Conservation (phyloP, 2,329 filamentous ascomycete species). For the Neonectria hederae region DNA sequence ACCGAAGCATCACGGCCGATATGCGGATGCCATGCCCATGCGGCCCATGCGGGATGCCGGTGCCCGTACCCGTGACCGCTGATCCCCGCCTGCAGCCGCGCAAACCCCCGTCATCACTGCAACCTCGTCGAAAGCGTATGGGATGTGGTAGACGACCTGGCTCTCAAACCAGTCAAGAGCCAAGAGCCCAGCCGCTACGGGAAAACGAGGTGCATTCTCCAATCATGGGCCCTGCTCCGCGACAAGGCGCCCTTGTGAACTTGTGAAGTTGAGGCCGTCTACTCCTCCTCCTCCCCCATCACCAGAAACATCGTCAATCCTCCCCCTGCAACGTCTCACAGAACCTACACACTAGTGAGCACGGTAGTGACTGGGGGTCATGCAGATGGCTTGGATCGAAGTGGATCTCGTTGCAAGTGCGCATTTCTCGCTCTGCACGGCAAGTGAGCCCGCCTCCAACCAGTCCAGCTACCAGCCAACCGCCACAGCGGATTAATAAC, state of each 20-base stretch:
- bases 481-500: constrained; percentile 24
- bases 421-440: constrained; percentile 9
- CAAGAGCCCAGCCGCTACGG: background rate
- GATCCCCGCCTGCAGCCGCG: background rate
- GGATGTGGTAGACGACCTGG: background rate
- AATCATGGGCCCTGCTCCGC: background rate
- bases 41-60: background rate
- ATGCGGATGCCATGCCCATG: background rate
- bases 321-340: background rate
- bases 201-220: background rate
- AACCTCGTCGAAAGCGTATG: background rate
- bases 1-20: constrained; percentile 3
- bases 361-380: constrained; percentile 12
- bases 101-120: background rate
- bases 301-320: background rate
- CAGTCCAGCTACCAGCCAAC: constrained; percentile 14
- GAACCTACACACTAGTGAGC: background rate
- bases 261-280: background rate
- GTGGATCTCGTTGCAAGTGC: constrained; percentile 8
- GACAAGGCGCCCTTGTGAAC: background rate
- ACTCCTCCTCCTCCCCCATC: background rate
- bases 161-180: background rate
- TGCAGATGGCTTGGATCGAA: constrained; percentile 19
- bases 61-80: constrained; percentile 14
- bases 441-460: constrained; percentile 6